phyloP scores from a whole-genome alignment of 1,139 yeast genomes.

The Pichia cactophila region DNA sequence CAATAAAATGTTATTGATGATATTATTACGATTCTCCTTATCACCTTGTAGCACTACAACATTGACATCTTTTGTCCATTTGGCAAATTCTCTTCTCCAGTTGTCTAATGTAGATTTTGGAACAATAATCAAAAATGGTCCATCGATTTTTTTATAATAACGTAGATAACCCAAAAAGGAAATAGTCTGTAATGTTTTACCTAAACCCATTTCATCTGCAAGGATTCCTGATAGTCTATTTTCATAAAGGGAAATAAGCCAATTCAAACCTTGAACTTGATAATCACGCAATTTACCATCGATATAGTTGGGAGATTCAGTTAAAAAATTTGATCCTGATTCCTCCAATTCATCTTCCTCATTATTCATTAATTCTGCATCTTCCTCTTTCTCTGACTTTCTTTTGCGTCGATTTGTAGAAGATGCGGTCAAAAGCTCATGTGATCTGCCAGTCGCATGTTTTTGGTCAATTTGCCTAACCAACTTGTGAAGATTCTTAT shows the following conservation, averaged over 20 bases:
- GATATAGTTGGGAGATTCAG: constrained; percentile 71
- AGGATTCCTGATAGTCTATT: constrained; percentile 84
- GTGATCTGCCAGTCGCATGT: constrained; percentile 23
- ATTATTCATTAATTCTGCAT: constrained; percentile 74
- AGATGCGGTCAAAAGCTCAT: constrained; percentile 8
- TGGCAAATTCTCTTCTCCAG: constrained; percentile 89
- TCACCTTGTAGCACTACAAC: constrained; percentile 81
- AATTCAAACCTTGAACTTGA: constrained; percentile 85
- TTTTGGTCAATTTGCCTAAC: constrained; percentile 48
- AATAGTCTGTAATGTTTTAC: constrained; percentile 90
- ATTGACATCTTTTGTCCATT: constrained; percentile 95
- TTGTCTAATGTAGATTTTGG: constrained; percentile 94
- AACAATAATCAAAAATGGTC: constrained; percentile 87
- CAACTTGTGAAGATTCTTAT: constrained; percentile 53
- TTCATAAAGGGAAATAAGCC: constrained; percentile 80
- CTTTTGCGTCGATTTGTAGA: constrained; percentile 35
- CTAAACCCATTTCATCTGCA: constrained; percentile 98
- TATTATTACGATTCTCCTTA: constrained; percentile 62
- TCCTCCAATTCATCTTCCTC: constrained; percentile 59
- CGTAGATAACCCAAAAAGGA: constrained; percentile 84
- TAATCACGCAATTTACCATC: constrained; percentile 72
- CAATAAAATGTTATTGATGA: constrained; percentile 54
- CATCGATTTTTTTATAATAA: constrained; percentile 68
- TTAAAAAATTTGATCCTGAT: constrained; percentile 51
- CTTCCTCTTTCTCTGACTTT: constrained; percentile 87